Evolutionary conservation across 805 yeast genomes (phyloP), one percentile per base, ranked within the genome.

Genomic region (Metschnikowia cerradonensis): DNA sequence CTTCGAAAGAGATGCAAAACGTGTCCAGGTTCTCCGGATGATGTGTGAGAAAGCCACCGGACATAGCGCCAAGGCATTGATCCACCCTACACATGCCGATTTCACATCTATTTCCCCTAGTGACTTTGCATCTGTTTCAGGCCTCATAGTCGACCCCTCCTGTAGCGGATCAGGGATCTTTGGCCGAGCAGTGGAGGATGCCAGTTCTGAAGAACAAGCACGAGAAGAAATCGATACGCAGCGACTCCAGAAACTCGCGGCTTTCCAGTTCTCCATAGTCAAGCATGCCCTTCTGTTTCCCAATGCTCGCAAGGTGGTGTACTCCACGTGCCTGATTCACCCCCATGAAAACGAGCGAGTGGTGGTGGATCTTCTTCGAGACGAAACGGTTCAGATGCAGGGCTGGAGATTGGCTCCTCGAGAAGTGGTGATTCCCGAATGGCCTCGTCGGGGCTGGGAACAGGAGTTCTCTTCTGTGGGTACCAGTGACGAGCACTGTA

Each of bases 161-260:
- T 94, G 99, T 67, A 90, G 97, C 22, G 99, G 99, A 0, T 86
- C 96, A 43, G 99, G 99, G 3, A 94, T 94, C 39, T 92, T 92
- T 71, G 97, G 97, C n/a, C 73, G 96, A 35, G 88, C 85, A 2
- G 70, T 78, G 51, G 84, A 83, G 44, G 88, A 78, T 53, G 62
- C 67, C 22, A 67, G 59, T 22, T 50, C 59, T 6, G 65, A 63
- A 52, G 83, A 81, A 52, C 71, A 72, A 37, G 74, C 73, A 38
- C 51, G 47, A 17, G 57, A 59, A 49, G 80, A 77, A 36, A 71
- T 76, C 3, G 75, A 72, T 49, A 71, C 67, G n/a, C 80, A 79
- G 54, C 72, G 97, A 62, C 73, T 95, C 44, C 75, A 77, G 20
- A 88, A 85, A 60, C 75, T 94, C 43, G 80, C 96, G 0, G 84